Base-by-base conservation (phyloP, 139 green algal genomes). In the Dunaliella primolecta region DNA sequence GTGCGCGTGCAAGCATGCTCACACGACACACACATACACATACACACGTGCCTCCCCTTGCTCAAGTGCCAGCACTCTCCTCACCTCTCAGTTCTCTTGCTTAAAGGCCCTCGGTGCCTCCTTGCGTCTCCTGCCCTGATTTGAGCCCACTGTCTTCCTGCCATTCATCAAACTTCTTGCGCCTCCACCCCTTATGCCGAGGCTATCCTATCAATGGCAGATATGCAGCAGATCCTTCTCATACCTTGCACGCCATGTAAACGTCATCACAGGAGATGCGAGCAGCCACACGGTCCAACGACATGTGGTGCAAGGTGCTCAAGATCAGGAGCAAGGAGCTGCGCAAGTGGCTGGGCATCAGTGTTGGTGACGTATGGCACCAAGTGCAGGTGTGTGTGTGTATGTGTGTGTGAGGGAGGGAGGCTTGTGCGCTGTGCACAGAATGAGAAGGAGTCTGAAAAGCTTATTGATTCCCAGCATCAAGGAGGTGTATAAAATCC, bases 231-330 rank as follows among this genome's bases (percentile, higher is more conserved):
- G n/a, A n/a, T n/a, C n/a, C n/a, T n/a, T n/a, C n/a, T n/a, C n/a
- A n/a, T n/a, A n/a, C n/a, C n/a, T 77, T 31, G 25, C 71, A 77
- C 27, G 15, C 27, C 11, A 77, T 77, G 71, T n/a, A n/a, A n/a
- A n/a, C n/a, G n/a, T n/a, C n/a, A n/a, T n/a, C 71, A 21, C 71
- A 81, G 77, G 78, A 83, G 78, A 75, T 83, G 25, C 37, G 30
- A n/a, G 37, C 7, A 1, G 78, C 70, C 15, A 74, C 78, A 27
- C 15, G 2, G 25, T 0, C 1, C 1, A 36, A 24, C 23, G 2
- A 75, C 15, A 83, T 83, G 78, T 83, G 64, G 36, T 74, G 78
- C 78, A 25, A 70, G 27, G 78, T 83, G 29, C 2, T 83, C 24
- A 75, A 74, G 37, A 74, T 83, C 37, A 34, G 27, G 25, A 74